Evolutionary conservation across 2,329 filamentous ascomycete genomes (phyloP).

Genomic region (Talaromyces sp.): DNA sequence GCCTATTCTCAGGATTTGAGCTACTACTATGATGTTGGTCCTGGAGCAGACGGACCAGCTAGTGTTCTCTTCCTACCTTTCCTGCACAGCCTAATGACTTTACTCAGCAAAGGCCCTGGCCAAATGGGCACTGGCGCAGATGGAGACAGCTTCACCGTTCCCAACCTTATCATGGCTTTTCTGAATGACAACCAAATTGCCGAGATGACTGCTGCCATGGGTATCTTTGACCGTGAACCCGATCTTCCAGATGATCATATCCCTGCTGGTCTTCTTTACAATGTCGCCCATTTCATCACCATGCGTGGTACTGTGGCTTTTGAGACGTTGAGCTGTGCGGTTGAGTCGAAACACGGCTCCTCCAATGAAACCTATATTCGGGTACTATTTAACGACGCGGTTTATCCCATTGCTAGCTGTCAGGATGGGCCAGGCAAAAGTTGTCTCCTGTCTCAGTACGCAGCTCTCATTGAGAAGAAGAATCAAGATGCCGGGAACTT

Average conservation of each 20-base stretch:
- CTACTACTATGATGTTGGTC: slow-evolving; percentile 68
- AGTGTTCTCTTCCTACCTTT: slow-evolving; percentile 65
- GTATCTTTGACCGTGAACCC: slow-evolving; percentile 62
- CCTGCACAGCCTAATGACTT: slow-evolving; percentile 55
- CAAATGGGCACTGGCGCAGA: slow-evolving; percentile 46
- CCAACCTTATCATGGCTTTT: slow-evolving; percentile 63
- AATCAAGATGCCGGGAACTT: slow-evolving; percentile 55
- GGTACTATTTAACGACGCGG: slow-evolving; percentile 63
- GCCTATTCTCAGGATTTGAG: slow-evolving; percentile 70
- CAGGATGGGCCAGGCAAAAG: slow-evolving; percentile 58
- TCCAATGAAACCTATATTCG: slow-evolving; percentile 49
- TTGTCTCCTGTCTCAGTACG: slow-evolving; percentile 54
- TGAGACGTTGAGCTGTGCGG: slow-evolving; percentile 61
- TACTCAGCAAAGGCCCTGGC: slow-evolving; percentile 58
- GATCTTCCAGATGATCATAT: slow-evolving; percentile 53
- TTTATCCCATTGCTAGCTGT: slow-evolving; percentile 63
- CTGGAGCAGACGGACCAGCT: slow-evolving; percentile 52
- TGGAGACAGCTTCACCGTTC: slow-evolving; percentile 47
- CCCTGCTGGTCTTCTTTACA: slow-evolving; percentile 54
- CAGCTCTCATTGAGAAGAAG: slow-evolving; percentile 49
- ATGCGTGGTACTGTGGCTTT: slow-evolving; percentile 69
- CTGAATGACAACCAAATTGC: slow-evolving; percentile 69
- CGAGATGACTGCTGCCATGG: slow-evolving; percentile 61
- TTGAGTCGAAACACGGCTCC: slow-evolving; percentile 29
- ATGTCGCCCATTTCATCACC: slow-evolving; percentile 59